Base-by-base conservation (phyloP, 2,329 filamentous ascomycete species). In the Colletotrichum filicis region DNA sequence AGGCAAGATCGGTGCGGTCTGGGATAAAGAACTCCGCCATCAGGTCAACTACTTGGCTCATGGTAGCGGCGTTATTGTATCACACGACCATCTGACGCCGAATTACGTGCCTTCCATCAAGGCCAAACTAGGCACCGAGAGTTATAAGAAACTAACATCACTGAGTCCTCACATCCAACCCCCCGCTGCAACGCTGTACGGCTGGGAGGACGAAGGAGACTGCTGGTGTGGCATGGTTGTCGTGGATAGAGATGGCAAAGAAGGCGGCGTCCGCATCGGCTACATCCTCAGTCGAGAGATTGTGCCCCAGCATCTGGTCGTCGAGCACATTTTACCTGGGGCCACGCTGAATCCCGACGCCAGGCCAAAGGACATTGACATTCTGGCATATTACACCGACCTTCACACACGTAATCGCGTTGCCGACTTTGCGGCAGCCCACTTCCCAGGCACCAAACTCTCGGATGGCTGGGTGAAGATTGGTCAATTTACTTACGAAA, bases 201-300 rank as follows among this genome's bases (percentile, higher is more conserved):
- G 86, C 4, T 98, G 95, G 95, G 85, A 91, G 11, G 94, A 97
- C 61, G 88, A 92, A 42, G 94, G 93, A 24, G 94, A 98, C 74
- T 97, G 95, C 82, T 98, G 95, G 93, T 98, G 96, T 81, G 91
- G 92, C 5, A 87, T 85, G 0, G 79, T 78, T 4, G 83, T 83
- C 0, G 75, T 79, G 12, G 83, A 86, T 61, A 80, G 80, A 16
- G 82, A 83, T 19, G 82, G 82, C 12, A 79, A 80, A 19, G 86
- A 86, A 8, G 86, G 88, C 61, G 90, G 91, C 49, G 90, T 91
- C 2, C 89, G 91, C 66, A 84, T 98, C 19, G 89, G 89, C 9
- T 89, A 97, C 22, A 82, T 90, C 53, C 86, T 92, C 22, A 85
- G 88, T 42, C 81, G 87, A 42, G 80, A 83, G 6, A 87, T 95